These are phyloP conservation scores for Ophiostoma perfectum DNA, from an alignment of 2,329 filamentous ascomycete genomes.

Conservation along the genomic window DNA sequence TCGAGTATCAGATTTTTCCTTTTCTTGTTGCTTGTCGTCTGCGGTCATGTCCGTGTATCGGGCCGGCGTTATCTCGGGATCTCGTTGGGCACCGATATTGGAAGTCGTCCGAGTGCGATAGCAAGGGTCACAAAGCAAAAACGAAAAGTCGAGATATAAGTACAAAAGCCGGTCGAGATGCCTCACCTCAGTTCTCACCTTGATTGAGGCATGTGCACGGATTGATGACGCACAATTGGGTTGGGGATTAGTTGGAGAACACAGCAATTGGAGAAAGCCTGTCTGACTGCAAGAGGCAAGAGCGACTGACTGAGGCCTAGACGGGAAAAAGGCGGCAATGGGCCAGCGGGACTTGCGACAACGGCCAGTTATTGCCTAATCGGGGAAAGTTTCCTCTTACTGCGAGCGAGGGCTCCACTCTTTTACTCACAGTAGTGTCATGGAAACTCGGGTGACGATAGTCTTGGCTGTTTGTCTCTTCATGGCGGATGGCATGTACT, in stretches of 20 bases:
- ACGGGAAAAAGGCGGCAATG: neutral
- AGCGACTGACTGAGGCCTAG: neutral
- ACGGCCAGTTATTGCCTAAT: conserved; percentile 11
- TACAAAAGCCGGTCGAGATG: neutral
- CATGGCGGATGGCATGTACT: too few species aligned
- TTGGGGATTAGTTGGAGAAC: conserved; percentile 3
- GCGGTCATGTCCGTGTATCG: conserved; percentile 13
- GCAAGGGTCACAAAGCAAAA: neutral
- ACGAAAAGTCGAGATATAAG: neutral
- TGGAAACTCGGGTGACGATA: neutral
- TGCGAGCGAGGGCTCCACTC: neutral
- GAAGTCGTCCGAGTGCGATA: neutral
- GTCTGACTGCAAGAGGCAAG: neutral
- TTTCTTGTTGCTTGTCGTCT: neutral
- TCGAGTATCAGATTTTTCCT: conserved; percentile 1
- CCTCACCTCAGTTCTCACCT: neutral
- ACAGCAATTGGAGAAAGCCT: neutral
- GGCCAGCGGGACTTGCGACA: conserved; percentile 3
- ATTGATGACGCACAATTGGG: neutral
- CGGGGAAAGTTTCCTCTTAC: conserved; percentile 11
- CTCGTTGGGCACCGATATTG: conserved; percentile 8
- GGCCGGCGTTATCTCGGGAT: conserved; percentile 13
- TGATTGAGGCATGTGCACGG: neutral
- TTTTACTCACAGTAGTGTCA: conserved; percentile 2
- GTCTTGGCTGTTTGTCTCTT: too few species aligned